Evolutionary conservation across 306 rosid genomes (phyloP).

Genomic region (Oxytropis ochrocephala): DNA sequence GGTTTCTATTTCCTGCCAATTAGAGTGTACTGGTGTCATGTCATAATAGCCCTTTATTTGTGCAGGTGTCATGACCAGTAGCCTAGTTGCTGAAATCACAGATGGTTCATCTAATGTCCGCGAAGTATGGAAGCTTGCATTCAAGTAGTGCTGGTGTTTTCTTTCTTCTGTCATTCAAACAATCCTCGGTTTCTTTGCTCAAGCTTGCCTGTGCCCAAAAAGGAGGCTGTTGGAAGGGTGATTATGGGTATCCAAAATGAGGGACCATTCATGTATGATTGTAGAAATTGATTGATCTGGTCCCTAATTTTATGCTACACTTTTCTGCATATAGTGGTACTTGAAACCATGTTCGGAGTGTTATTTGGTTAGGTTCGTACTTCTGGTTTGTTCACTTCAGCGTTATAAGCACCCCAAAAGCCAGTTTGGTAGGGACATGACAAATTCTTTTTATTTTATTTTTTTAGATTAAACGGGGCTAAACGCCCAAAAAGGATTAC

Average conservation of each 20-base stretch:
- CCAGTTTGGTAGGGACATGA: no score
- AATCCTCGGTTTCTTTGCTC: not conserved
- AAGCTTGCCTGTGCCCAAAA: not conserved
- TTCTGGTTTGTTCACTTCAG: no score
- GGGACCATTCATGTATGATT: not conserved
- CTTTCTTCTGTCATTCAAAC: not conserved
- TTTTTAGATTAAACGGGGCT: no score
- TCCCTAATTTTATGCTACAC: no score
- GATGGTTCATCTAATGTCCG: slow-evolving; percentile 92
- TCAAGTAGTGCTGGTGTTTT: slow-evolving; percentile 37
- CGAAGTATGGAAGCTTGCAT: slow-evolving; percentile 86
- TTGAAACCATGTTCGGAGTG: no score
- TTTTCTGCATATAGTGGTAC: no score
- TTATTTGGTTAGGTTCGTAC: no score
- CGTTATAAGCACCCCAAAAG: no score
- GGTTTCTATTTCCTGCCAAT: not conserved
- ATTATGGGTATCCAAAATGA: slow-evolving; percentile 4
- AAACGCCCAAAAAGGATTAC: no score
- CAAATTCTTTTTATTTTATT: no score
- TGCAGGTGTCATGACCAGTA: slow-evolving; percentile 61
- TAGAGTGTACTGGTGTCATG: not conserved
- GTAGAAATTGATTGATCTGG: not conserved
- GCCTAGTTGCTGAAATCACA: slow-evolving; percentile 70
- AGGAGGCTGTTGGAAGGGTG: not conserved
- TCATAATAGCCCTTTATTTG: slow-evolving; percentile 1